phyloP scores from a whole-genome alignment of 148 eudicot genomes.

The Fallopia convolvulus region DNA sequence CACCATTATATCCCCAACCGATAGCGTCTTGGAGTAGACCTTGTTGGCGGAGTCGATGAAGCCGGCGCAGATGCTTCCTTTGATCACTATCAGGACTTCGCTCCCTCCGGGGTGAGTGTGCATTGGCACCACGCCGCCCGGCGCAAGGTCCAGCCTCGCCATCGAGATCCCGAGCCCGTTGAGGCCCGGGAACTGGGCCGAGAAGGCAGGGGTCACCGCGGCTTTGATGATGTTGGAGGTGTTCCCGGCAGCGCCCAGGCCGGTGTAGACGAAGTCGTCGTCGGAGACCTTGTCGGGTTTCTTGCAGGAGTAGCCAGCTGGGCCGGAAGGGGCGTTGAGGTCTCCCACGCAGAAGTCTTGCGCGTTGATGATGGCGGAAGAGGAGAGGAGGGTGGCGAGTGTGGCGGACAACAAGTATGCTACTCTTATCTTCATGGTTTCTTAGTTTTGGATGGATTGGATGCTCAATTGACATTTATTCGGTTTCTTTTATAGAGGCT shows the following conservation, averaged over 20 bases:
- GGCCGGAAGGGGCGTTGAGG: slow-evolving; percentile 27
- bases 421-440: background rate
- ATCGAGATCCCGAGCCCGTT: slow-evolving; percentile 74
- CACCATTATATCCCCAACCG: slow-evolving; percentile 66
- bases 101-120: slow-evolving; percentile 79
- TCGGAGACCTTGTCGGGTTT: slow-evolving; percentile 24
- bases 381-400: slow-evolving; percentile 14
- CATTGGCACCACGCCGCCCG: slow-evolving; percentile 67
- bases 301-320: slow-evolving; percentile 82
- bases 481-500: no score
- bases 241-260: slow-evolving; percentile 50
- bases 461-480: no score
- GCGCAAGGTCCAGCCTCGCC: slow-evolving; percentile 62
- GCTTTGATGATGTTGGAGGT: slow-evolving; percentile 65
- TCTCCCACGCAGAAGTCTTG: slow-evolving; percentile 77
- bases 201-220: slow-evolving; percentile 71
- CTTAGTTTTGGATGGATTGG: no score
- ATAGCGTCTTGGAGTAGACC: slow-evolving; percentile 41
- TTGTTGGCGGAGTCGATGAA: slow-evolving; percentile 43
- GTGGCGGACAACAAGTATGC: slow-evolving; percentile 24
- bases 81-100: slow-evolving; percentile 41
- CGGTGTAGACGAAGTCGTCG: slow-evolving; percentile 49
- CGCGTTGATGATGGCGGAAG: slow-evolving; percentile 25
- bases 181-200: slow-evolving; percentile 58
- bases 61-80: slow-evolving; percentile 62